phyloP scores from a whole-genome alignment of 352 stramenopile genomes.

The Phytopythium sindhum region DNA sequence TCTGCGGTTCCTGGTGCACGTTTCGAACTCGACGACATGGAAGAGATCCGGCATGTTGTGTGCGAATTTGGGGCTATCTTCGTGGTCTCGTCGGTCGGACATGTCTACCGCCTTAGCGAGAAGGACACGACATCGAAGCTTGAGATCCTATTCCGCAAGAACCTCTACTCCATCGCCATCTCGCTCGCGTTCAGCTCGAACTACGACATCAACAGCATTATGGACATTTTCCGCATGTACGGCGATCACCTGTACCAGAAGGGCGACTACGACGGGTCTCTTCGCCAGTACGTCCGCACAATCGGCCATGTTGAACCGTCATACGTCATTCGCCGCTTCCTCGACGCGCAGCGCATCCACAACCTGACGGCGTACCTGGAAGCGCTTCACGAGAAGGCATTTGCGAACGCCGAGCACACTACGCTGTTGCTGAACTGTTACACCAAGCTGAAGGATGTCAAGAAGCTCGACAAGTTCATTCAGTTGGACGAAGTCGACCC shows the following conservation, averaged over 20 bases:
- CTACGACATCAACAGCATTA: constrained; percentile 94
- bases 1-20: constrained; percentile 37
- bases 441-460: constrained; percentile 93
- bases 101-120: constrained; percentile 92
- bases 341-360: constrained; percentile 97
- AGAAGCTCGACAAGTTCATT: constrained; percentile 92
- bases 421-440: constrained; percentile 95
- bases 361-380: constrained; percentile 97
- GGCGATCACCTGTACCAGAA: constrained; percentile 98
- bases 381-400: constrained; percentile 87
- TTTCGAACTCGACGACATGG: constrained; percentile 83
- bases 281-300: constrained; percentile 97
- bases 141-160: constrained; percentile 95
- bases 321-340: constrained; percentile 97
- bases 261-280: constrained; percentile 93
- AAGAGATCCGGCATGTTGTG: constrained; percentile 84
- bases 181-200: constrained; percentile 95
- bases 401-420: constrained; percentile 91
- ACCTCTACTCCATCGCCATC: constrained; percentile 97
- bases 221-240: constrained; percentile 95
- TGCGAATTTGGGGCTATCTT: constrained; percentile 88
- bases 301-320: constrained; percentile 97
- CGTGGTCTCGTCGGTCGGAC: constrained; percentile 79
- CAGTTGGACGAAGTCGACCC: constrained; percentile 75
- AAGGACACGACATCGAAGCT: constrained; percentile 96